Conservation (phyloP, 768 basidiomycete species). For the Auricularia cornea region DNA sequence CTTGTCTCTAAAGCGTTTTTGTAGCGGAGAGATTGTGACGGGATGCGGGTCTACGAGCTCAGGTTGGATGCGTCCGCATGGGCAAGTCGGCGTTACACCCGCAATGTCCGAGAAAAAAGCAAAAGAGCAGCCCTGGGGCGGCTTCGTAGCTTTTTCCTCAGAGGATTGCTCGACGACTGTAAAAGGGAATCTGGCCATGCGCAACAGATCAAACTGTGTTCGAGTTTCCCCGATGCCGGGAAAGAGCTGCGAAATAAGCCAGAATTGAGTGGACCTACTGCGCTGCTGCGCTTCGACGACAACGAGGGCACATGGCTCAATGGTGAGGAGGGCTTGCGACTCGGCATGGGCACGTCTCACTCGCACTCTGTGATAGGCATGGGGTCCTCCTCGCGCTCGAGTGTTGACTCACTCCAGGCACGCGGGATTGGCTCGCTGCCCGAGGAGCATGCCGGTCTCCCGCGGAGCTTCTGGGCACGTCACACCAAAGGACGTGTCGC, state of each 20-base stretch:
- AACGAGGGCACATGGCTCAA: not conserved
- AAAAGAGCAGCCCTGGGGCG: slow-evolving; percentile 5
- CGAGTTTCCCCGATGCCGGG: no score
- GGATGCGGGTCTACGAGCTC: no score
- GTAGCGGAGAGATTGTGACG: no score
- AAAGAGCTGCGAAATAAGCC: no score
- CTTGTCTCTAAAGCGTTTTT: no score
- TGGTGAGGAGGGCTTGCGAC: not conserved
- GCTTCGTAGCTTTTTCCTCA: slow-evolving; percentile 5
- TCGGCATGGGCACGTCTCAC: not conserved
- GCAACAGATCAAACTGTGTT: no score
- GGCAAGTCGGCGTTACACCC: no score
- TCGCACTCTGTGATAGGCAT: not conserved
- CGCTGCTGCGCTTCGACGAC: not conserved
- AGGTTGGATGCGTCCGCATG: no score
- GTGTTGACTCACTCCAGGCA: not conserved
- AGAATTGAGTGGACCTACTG: not conserved
- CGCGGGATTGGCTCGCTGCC: not conserved
- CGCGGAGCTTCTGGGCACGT: not conserved
- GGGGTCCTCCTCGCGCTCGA: not conserved
- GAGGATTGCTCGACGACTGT: no score
- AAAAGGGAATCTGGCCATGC: no score
- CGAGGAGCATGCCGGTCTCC: not conserved
- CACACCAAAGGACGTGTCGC: not conserved
- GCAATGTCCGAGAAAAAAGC: not conserved